phyloP scores from a whole-genome alignment of 176 grass and related monocot genomes.

The Oryza rufipogon region DNA sequence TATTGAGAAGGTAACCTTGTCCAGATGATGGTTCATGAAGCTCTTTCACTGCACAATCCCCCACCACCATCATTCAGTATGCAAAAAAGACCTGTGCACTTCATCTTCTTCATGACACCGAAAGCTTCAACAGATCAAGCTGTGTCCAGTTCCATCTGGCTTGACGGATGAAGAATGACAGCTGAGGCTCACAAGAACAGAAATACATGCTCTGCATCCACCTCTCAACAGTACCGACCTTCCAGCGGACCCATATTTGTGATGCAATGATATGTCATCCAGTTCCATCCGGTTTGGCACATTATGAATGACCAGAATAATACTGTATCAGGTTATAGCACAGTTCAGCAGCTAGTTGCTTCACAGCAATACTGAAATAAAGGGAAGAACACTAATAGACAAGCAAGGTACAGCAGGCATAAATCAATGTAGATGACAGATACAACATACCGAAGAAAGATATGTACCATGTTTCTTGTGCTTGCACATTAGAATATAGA shows the following conservation, averaged over 20 bases:
- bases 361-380: conserved; percentile 24
- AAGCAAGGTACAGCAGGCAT: conserved; percentile 30
- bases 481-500: conserved; percentile 19
- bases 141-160: conserved; percentile 6
- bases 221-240: conserved; percentile 33
- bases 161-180: conserved; percentile 32
- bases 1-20: conserved; percentile 43
- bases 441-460: conserved; percentile 35
- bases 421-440: conserved; percentile 37
- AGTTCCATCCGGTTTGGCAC: conserved; percentile 40
- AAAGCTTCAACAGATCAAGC: conserved; percentile 10
- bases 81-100: conserved; percentile 14
- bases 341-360: conserved; percentile 43
- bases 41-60: conserved; percentile 38
- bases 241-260: conserved; percentile 32
- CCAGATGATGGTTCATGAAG: conserved; percentile 39
- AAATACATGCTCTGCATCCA: conserved; percentile 37
- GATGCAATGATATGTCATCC: conserved; percentile 37
- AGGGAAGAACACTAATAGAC: conserved; percentile 27
- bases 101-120: conserved; percentile 38
- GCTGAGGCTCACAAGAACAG: conserved; percentile 17
- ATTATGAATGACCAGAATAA: conserved; percentile 45
- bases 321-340: conserved; percentile 42
- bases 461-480: conserved; percentile 23
- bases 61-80: conserved; percentile 36